phyloP scores from a whole-genome alignment of 2,329 filamentous ascomycete genomes.

The Ophiostoma australiae region DNA sequence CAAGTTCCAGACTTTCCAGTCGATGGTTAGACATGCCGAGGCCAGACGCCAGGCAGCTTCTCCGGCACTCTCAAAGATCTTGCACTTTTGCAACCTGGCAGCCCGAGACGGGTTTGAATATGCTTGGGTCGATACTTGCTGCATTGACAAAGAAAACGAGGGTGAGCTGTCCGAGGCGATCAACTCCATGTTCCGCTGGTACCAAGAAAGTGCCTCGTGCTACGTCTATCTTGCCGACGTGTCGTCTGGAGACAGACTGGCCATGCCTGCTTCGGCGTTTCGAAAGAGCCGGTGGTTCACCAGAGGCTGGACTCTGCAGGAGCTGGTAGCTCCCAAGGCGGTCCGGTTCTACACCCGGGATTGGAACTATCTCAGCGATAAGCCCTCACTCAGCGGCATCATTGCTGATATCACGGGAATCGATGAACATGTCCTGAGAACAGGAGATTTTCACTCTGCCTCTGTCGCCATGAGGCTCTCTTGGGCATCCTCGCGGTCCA shows the following conservation, averaged over 20 bases:
- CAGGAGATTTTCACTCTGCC: not conserved
- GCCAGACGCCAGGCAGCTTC: too few species aligned
- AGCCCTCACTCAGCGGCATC: constrained; percentile 23
- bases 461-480: constrained; percentile 28
- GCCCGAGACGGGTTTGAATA: constrained; percentile 1
- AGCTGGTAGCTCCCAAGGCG: constrained; percentile 50
- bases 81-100: constrained; percentile 4
- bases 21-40: too few species aligned
- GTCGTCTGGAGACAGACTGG: not conserved
- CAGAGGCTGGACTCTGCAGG: constrained; percentile 58
- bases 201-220: constrained; percentile 8
- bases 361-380: constrained; percentile 33
- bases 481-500: constrained; percentile 24
- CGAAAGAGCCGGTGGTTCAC: constrained; percentile 33
- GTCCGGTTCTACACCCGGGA: constrained; percentile 32
- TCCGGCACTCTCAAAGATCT: not conserved
- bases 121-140: constrained; percentile 21
- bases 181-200: constrained; percentile 24
- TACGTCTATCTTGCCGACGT: constrained; percentile 20
- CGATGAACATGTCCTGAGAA: constrained; percentile 15
- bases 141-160: constrained; percentile 18
- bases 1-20: constrained; percentile 10
- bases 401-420: constrained; percentile 30
- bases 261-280: not conserved
- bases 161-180: constrained; percentile 17